Evolutionary conservation across 2,329 filamentous ascomycete species (phyloP), one percentile per base, ranked within the genome.

Genomic region (Arthroderma sp.): DNA sequence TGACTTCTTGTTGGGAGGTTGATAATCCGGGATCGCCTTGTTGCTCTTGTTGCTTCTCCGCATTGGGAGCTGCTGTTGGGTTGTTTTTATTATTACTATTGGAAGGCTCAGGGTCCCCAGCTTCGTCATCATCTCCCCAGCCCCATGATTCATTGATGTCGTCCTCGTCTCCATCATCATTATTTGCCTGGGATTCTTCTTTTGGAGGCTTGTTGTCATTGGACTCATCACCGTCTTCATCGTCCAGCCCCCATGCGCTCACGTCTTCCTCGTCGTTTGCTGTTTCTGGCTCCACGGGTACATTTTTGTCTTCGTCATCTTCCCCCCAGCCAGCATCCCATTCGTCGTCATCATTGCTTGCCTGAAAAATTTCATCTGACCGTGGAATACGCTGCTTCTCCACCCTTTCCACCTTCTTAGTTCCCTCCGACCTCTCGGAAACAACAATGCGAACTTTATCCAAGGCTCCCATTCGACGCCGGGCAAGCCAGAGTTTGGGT

Each of bases 401-500:
- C 1, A 93, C 71, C 54, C 83, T 78, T 60, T 95, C 87, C 1
- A 94, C 87, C 38, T 74, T 71, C 52, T 77, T 82, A 9, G 80
- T 73, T 28, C 71, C 64, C 6, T 80, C 80, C 34, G 89, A 73
- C 6, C 82, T 84, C 42, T 68, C 67, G 3, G 78, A 72, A 2
- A 95, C 71, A 38, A 81, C 75, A 15, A 66, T 74, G 27, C 91
- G 78, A 8, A 93, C 78, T 31, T 75, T 73, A 49, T 88, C 81
- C 27, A 98, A 72, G 0, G 85, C 80, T 31, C 74, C 78, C 55
- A 94, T 87, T 55, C 84, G 79, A 52, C 87, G 82, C 59, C 86
- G 89, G 2, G 77, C 77, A 9, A 96, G 73, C 91, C 91, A 98
- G 28, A 86, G 80, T 46, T 78, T 78, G 0, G 87, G 84, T 1